Evolutionary conservation across 2,329 filamentous ascomycete species (phyloP), one percentile per base, ranked within the genome.

Genomic region (Pyricularia grisea): DNA sequence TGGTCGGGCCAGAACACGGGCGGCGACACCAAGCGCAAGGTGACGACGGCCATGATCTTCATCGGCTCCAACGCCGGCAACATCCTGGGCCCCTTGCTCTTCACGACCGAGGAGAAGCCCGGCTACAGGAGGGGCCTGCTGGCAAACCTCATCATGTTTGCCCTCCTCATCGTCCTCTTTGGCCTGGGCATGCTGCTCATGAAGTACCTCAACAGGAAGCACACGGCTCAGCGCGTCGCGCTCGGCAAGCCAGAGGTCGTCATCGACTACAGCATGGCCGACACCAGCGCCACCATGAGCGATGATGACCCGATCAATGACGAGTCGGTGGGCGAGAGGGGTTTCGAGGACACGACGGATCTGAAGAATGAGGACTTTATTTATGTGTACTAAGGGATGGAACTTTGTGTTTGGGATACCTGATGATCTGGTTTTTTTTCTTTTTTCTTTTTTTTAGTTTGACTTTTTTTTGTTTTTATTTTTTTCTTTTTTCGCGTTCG

Each of bases 1-100:
- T 88, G 86, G 86, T 85, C 84, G 1, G 81, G 84, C 1, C 85
- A 87, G 70, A 89, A 90, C 71, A 89, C 89, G 0, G 89, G 85
- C 0, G 89, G 89, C 1, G 88, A 91, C 74, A 91, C 89, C 0
- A 92, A 92, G 78, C 86, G 87, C 72, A 91, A 91, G 74, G 84
- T 85, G n/a, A 89, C 86, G 0, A 90, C 88, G 0, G 88, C 84
- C 14, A 81, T 90, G 6, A 79, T 91, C 0, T 88, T 91, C 72
- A 83, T 91, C 67, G 87, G 88, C 4, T 85, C 88, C 70, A 89
- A 85, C 67, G 84, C 84, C 1, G 89, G 89, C 6, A 91, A 92
- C 72, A 86, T 91, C 66, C 70, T 73, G 9, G 88, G 88, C 0
- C 88, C 88, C 0, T 84, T 86, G 69, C 77, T 90, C 1, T 90